Percentiles rank a stretch among this genome's conserved stretches.
Conservation (phyloP, 139 green algal species). For the Zygnema circumcarinatum region DNA sequence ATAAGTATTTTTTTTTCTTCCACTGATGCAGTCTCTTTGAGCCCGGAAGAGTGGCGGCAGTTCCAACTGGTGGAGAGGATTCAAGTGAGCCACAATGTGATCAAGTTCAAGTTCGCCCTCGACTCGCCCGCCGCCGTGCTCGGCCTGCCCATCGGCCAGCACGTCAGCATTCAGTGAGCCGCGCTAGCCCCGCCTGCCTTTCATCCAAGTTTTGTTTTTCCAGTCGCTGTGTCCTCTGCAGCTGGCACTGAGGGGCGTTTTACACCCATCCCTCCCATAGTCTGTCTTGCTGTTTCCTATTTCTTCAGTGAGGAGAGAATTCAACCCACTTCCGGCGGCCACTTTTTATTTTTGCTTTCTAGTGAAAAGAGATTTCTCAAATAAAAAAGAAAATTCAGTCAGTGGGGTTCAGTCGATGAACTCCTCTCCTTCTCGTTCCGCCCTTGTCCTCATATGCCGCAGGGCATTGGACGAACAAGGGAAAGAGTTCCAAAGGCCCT, state of each 20-base stretch:
- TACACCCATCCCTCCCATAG: background rate
- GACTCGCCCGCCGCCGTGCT: conserved; percentile 82
- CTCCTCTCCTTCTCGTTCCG: too few relatives aligned
- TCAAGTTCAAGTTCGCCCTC: conserved; percentile 91
- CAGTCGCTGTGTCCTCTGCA: background rate
- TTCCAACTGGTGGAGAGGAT: conserved; percentile 83
- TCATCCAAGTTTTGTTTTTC: background rate
- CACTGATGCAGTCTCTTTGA: conserved; percentile 63
- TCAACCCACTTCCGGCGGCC: too few relatives aligned
- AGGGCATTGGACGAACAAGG: conserved; percentile 72
- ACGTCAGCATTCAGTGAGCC: conserved; percentile 83
- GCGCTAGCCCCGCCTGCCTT: conserved; percentile 8
- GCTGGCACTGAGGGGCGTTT: background rate
- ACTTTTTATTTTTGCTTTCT: too few relatives aligned
- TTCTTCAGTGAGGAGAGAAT: too few relatives aligned
- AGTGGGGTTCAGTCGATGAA: too few relatives aligned
- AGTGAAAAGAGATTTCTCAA: too few relatives aligned
- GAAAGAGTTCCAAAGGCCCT: conserved; percentile 91
- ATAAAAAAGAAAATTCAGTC: too few relatives aligned
- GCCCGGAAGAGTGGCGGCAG: conserved; percentile 77
- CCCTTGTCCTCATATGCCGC: too few relatives aligned
- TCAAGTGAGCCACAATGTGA: conserved; percentile 84
- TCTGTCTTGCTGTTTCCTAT: too few relatives aligned
- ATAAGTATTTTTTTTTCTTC: background rate
- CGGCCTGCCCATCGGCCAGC: conserved; percentile 91